Percentiles rank a stretch among this genome's conserved stretches.
Evolutionary conservation across 83 land plant species (phyloP).

Genomic region (Isoetes engelmannii): DNA sequence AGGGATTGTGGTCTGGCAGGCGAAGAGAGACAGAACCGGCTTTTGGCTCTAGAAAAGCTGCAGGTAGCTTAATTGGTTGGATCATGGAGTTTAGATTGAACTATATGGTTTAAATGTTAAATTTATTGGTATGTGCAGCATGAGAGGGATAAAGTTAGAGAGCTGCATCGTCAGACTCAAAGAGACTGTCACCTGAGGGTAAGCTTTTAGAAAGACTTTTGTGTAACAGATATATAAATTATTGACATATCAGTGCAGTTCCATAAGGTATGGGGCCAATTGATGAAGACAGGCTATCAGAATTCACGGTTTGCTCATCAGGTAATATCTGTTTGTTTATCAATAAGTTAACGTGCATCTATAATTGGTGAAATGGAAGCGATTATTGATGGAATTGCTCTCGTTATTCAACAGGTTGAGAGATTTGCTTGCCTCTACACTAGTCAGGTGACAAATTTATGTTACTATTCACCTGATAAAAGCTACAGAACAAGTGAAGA

Average conservation of each 20-base stretch:
- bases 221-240: no score
- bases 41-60: no score
- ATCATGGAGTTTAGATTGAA: no score
- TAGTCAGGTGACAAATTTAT: constrained; percentile 90
- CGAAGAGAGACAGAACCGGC: no score
- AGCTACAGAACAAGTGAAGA: constrained; percentile 88
- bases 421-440: constrained; percentile 94
- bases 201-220: neutral
- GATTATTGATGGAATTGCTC: neutral
- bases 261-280: constrained; percentile 92
- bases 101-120: no score
- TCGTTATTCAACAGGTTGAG: constrained; percentile 59
- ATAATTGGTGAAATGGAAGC: no score
- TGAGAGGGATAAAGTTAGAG: constrained; percentile 53
- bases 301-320: constrained; percentile 99
- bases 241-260: constrained; percentile 41
- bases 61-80: no score
- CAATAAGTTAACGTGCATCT: neutral
- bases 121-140: constrained; percentile 24
- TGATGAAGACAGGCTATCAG: constrained; percentile 97
- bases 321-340: constrained; percentile 31
- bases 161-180: constrained; percentile 61
- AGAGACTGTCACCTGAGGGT: constrained; percentile 78
- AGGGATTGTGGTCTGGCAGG: no score
- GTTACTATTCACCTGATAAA: constrained; percentile 88